A percentile compares a stretch with the other conserved stretches of the same genome.
Evolutionary conservation across 2,329 filamentous ascomycete genomes (phyloP).

Genomic region (Diplodia sapinea): DNA sequence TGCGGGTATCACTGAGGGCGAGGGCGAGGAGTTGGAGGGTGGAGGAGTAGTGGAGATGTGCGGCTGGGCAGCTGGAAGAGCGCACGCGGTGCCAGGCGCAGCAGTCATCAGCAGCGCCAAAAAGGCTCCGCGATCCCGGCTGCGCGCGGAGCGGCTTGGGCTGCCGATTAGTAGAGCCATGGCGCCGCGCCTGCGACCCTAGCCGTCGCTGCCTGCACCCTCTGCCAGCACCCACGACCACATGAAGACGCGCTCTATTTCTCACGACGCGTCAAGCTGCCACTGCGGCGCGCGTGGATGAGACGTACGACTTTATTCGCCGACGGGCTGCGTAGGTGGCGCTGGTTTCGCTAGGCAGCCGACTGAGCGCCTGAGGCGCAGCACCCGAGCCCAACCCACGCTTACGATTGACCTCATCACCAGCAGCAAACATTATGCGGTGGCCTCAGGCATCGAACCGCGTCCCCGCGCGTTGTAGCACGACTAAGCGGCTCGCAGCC

Average conservation of each 20-base stretch:
- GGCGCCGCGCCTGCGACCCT: slow-evolving; percentile 12
- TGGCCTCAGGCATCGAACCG: slow-evolving; percentile 8
- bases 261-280: slow-evolving; percentile 17
- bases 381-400: slow-evolving; percentile 2
- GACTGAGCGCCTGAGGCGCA: neutral
- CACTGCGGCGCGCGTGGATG: slow-evolving; percentile 8
- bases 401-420: neutral
- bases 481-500: neutral
- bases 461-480: neutral
- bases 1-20: slow-evolving; percentile 25
- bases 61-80: slow-evolving; percentile 23
- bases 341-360: neutral
- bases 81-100: slow-evolving; percentile 17
- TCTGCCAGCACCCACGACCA: neutral
- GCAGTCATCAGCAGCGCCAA: slow-evolving; percentile 28
- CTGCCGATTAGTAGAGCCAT: neutral
- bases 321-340: slow-evolving; percentile 15
- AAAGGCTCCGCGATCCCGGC: slow-evolving; percentile 25
- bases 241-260: neutral
- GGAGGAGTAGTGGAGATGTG: slow-evolving; percentile 19
- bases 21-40: neutral
- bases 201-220: neutral
- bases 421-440: neutral
- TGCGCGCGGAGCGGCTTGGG: slow-evolving; percentile 24
- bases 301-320: slow-evolving; percentile 3